phyloP scores from a whole-genome alignment of 2,329 filamentous ascomycete species.

The Hypoxylon sp. region DNA sequence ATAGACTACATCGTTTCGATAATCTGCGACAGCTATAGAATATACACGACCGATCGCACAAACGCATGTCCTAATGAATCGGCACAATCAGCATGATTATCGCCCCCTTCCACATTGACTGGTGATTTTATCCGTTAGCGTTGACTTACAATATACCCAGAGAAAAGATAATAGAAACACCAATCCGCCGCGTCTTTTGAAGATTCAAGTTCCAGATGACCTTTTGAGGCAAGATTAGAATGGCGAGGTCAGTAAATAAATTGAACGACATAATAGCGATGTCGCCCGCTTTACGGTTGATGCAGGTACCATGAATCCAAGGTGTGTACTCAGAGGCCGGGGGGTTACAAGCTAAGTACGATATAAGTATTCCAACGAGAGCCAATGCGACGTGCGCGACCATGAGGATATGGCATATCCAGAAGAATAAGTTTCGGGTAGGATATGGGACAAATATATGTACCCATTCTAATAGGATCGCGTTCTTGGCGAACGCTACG shows the following conservation, averaged over 20 bases:
- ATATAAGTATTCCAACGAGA: neutral
- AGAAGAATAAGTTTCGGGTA: neutral
- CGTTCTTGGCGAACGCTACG: neutral
- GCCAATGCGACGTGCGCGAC: neutral
- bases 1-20: neutral
- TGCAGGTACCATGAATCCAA: neutral
- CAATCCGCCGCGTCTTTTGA: neutral
- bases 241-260: neutral
- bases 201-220: neutral
- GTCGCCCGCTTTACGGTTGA: neutral
- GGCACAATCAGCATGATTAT: neutral
- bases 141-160: neutral
- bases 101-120: neutral
- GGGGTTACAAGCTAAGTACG: neutral
- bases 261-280: neutral
- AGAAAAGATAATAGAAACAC: neutral
- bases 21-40: neutral
- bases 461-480: slow-evolving; percentile 1
- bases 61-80: neutral
- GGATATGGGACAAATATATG: neutral
- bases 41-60: neutral
- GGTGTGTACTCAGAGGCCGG: neutral
- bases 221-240: neutral
- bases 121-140: neutral
- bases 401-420: neutral